Percentiles rank a stretch among this genome's conserved stretches.
Evolutionary conservation across 345 rosid genomes (phyloP).

Genomic region (Rhizophora apiculata): DNA sequence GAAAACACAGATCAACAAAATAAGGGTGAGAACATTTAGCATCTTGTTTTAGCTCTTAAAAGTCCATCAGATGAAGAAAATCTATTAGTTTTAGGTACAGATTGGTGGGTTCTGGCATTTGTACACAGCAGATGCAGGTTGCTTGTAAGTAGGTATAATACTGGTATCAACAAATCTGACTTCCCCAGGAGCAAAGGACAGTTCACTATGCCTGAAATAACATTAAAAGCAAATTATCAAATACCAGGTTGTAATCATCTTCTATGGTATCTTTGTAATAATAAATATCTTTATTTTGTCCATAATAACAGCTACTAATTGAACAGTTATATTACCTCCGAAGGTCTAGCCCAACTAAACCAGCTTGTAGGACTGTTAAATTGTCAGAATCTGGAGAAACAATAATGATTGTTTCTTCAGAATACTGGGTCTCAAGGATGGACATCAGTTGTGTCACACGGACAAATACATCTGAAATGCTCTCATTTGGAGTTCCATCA

Average conservation of each 20-base stretch:
- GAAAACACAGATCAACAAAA: too few relatives aligned
- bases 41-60: background rate
- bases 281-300: background rate
- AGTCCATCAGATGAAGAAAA: background rate
- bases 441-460: conserved; percentile 93
- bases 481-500: conserved; percentile 95
- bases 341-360: conserved; percentile 78
- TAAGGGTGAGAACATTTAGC: too few relatives aligned
- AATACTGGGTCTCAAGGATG: conserved; percentile 88
- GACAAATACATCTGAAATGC: conserved; percentile 81
- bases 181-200: conserved; percentile 72
- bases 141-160: conserved; percentile 77
- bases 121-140: conserved; percentile 79
- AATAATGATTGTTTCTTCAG: conserved; percentile 63
- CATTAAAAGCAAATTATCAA: background rate
- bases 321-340: conserved; percentile 43
- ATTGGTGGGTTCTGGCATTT: conserved; percentile 78
- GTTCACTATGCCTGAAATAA: conserved; percentile 66
- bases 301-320: background rate
- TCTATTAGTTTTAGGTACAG: conserved; percentile 49
- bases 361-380: conserved; percentile 77
- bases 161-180: conserved; percentile 65
- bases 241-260: background rate
- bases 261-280: background rate
- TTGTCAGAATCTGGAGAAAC: conserved; percentile 94